These are phyloP conservation scores for Penicillium sp. DNA, from an alignment of 2,329 filamentous ascomycete species.

Conservation along the genomic window DNA sequence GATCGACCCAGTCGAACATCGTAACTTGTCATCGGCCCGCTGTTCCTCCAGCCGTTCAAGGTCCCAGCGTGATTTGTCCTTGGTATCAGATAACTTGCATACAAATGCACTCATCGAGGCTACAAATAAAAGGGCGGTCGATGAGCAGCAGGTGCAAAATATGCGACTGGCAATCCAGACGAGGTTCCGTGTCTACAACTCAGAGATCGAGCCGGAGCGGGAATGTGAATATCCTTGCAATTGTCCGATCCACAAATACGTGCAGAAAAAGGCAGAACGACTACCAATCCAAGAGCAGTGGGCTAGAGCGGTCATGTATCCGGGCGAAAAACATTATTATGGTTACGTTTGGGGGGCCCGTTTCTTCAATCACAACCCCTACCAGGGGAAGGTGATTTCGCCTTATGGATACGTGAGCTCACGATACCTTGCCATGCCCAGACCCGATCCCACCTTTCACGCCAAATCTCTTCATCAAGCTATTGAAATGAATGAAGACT, in stretches of 20 bases:
- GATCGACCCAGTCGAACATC: too few species aligned
- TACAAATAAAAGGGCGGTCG: conserved; percentile 31
- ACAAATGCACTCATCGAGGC: conserved; percentile 39
- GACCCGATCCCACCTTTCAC: conserved; percentile 29
- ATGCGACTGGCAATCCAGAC: conserved; percentile 37
- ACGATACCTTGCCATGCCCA: conserved; percentile 14
- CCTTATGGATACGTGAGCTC: conserved; percentile 30
- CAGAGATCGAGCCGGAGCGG: conserved; percentile 45
- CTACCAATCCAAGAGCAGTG: conserved; percentile 38
- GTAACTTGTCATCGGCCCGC: too few species aligned
- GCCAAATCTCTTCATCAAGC: conserved; percentile 32
- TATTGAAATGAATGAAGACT: conserved; percentile 30
- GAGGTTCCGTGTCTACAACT: conserved; percentile 40
- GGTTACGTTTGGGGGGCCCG: conserved; percentile 15
- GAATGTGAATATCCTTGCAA: conserved; percentile 37
- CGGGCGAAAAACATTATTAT: conserved; percentile 34
- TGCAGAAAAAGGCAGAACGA: conserved; percentile 32
- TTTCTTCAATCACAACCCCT: conserved; percentile 31
- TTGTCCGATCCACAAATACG: conserved; percentile 40
- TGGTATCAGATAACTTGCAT: conserved; percentile 14
- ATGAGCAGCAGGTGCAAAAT: conserved; percentile 44
- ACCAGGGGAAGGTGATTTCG: conserved; percentile 26
- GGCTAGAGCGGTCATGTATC: conserved; percentile 45
- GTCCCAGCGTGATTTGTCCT: too few species aligned
- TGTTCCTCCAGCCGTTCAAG: too few species aligned